Conservation (phyloP, 345 rosid species). For the Brassica nigra region DNA sequence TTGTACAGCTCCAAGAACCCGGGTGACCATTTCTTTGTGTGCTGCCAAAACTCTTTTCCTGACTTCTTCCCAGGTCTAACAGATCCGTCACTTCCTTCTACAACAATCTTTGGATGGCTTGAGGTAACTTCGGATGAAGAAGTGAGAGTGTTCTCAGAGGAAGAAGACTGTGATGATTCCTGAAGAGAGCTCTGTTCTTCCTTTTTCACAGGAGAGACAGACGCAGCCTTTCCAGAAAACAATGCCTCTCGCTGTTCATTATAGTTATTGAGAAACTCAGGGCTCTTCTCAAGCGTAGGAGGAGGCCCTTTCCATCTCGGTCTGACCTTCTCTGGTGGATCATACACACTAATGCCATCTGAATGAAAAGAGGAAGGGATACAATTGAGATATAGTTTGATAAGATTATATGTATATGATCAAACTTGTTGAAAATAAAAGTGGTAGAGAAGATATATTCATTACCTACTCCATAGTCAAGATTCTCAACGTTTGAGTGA, state of each 20-base stretch:
- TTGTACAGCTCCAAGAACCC: slow-evolving; percentile 79
- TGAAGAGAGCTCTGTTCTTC: slow-evolving; percentile 48
- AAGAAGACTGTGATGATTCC: slow-evolving; percentile 41
- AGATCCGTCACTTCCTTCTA: slow-evolving; percentile 90
- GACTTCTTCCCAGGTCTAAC: slow-evolving; percentile 72
- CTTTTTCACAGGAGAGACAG: slow-evolving; percentile 41
- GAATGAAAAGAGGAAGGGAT: slow-evolving; percentile 22
- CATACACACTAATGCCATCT: slow-evolving; percentile 88
- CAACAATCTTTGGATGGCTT: slow-evolving; percentile 56
- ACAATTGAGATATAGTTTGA: slow-evolving; percentile 4
- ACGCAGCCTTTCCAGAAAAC: slow-evolving; percentile 44
- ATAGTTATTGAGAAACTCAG: slow-evolving; percentile 56
- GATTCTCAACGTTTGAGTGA: slow-evolving; percentile 86
- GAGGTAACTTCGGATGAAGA: slow-evolving; percentile 46
- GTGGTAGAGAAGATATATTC: slow-evolving; percentile 13
- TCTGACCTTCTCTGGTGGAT: slow-evolving; percentile 72
- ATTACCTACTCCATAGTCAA: slow-evolving; percentile 89
- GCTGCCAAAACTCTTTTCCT: slow-evolving; percentile 89
- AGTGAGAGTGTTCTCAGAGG: slow-evolving; percentile 34
- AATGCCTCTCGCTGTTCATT: slow-evolving; percentile 54
- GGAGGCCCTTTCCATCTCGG: slow-evolving; percentile 87
- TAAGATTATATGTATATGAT: background rate
- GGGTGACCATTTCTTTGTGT: slow-evolving; percentile 91
- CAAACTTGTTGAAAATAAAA: background rate
- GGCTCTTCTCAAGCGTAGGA: slow-evolving; percentile 52